Conservation (phyloP, 2,329 filamentous ascomycete species). For the Sporothrix humicola region DNA sequence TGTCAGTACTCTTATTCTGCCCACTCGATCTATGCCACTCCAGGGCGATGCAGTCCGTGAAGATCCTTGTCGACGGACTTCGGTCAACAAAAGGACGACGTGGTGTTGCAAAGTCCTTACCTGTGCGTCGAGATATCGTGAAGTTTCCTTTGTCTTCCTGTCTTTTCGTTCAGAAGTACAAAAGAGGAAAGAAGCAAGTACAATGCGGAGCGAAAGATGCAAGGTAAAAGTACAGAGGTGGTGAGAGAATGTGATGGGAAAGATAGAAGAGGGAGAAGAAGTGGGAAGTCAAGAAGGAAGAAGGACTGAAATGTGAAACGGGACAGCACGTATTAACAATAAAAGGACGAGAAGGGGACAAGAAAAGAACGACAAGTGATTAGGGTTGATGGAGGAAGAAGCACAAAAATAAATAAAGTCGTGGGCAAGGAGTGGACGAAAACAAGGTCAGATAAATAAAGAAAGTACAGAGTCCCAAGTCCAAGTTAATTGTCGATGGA, state of each 20-base stretch:
- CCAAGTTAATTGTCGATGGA: neutral
- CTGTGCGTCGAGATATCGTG: no score
- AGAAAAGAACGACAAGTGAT: neutral
- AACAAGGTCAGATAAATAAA: constrained; percentile 8
- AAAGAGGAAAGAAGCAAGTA: neutral
- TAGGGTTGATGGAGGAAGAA: neutral
- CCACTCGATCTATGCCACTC: neutral
- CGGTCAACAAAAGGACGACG: neutral
- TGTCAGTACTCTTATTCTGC: neutral
- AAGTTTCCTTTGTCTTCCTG: no score
- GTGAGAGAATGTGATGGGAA: no score
- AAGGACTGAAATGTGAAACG: neutral
- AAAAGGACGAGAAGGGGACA: neutral
- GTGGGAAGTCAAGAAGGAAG: neutral
- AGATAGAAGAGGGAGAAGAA: neutral
- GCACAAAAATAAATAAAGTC: neutral
- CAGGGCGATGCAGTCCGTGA: neutral
- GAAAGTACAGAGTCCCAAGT: neutral
- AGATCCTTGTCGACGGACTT: neutral
- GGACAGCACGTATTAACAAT: neutral
- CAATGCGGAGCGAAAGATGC: neutral
- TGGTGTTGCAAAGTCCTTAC: neutral
- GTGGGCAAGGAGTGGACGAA: neutral
- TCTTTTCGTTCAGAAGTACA: neutral
- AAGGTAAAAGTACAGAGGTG: neutral